These are phyloP conservation scores for Neocucurbitaria cava DNA, from an alignment of 2,329 filamentous ascomycete genomes.

Conservation along the genomic window DNA sequence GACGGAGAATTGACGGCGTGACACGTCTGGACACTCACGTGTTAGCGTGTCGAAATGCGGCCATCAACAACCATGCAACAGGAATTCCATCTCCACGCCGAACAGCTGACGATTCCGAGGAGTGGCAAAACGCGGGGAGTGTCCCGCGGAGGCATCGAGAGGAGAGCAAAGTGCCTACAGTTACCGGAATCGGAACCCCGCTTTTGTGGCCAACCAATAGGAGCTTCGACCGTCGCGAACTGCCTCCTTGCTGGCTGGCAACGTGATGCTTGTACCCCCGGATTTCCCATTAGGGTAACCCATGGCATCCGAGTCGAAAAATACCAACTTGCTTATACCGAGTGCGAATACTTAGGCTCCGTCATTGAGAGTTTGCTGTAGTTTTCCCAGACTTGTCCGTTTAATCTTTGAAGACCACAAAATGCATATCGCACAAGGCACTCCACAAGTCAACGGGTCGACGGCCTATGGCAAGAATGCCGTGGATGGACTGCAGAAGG, in stretches of 20 bases:
- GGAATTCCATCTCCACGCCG: not conserved
- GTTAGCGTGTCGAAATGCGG: not conserved
- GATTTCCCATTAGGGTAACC: conserved; percentile 9
- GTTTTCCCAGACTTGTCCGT: not conserved
- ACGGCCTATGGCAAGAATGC: conserved; percentile 36
- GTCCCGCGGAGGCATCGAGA: not conserved
- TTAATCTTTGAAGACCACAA: not conserved
- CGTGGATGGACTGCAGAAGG: conserved; percentile 27
- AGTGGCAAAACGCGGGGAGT: conserved; percentile 13
- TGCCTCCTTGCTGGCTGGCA: not conserved
- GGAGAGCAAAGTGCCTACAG: conserved; percentile 10
- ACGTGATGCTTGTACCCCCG: not conserved
- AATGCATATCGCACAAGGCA: conserved; percentile 28
- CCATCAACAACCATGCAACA: not conserved
- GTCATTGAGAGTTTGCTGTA: not conserved
- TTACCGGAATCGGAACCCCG: conserved; percentile 13
- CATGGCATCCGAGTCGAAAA: not conserved
- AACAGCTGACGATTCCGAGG: not conserved
- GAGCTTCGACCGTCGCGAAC: not conserved
- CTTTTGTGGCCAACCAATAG: conserved; percentile 1
- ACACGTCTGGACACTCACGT: not conserved
- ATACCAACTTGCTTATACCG: not conserved
- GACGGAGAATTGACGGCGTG: not conserved
- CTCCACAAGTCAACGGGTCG: conserved; percentile 11
- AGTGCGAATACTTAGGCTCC: not conserved